These are phyloP conservation scores for Termitomyces titanicus DNA, from an alignment of 768 basidiomycete genomes.

Conservation along the genomic window DNA sequence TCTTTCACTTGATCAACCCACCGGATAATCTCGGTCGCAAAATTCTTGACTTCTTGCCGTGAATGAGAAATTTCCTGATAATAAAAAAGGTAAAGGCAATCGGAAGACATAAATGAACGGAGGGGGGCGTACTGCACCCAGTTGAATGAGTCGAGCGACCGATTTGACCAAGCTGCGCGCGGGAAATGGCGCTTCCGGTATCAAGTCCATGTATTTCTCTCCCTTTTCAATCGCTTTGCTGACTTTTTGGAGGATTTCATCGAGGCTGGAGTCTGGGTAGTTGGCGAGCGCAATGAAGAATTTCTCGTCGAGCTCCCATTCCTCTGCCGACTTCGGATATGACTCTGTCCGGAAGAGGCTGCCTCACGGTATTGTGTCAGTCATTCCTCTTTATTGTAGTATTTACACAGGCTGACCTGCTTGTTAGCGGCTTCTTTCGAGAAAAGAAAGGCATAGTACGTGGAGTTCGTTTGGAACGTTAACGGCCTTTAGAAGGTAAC, in stretches of 20 bases:
- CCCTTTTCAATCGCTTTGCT: not conserved
- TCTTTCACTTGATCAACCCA: slow-evolving; percentile 13
- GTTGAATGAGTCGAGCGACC: slow-evolving; percentile 11
- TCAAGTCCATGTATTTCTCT: not conserved
- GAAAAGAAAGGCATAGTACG: not conserved
- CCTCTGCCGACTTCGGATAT: not conserved
- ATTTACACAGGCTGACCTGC: not conserved
- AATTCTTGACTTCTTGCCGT: slow-evolving; percentile 2
- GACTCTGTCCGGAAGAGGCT: not conserved
- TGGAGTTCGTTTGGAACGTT: too few relatives aligned
- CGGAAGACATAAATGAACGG: not conserved
- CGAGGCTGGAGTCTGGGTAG: not conserved
- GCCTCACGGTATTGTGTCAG: not conserved
- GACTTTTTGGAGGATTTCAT: not conserved
- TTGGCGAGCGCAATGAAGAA: slow-evolving; percentile 7
- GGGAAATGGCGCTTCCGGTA: slow-evolving; percentile 10
- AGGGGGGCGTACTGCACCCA: slow-evolving; percentile 10
- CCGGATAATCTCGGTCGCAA: slow-evolving; percentile 7
- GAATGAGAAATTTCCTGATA: not conserved
- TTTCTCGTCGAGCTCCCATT: slow-evolving; percentile 10
- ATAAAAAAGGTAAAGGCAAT: not conserved
- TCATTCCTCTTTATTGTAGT: not conserved
- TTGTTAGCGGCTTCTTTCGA: not conserved
- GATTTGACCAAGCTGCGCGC: slow-evolving; percentile 9
- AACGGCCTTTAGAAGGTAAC: too few relatives aligned